Evolutionary conservation across 2,329 filamentous ascomycete species (phyloP).

Genomic region (Trichophyton rubrum): DNA sequence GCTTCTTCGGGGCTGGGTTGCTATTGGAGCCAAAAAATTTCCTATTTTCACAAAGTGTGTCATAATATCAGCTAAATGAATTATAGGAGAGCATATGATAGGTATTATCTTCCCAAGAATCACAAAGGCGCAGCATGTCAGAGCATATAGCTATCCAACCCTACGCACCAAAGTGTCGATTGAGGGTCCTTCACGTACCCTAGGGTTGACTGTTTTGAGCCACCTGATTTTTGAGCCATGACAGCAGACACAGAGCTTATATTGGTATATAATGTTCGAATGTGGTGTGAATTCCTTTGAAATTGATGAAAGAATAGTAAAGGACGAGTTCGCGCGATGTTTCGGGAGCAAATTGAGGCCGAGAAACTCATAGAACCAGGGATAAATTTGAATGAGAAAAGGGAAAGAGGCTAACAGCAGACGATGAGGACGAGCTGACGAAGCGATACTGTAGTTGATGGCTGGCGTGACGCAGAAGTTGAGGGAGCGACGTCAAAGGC

Average conservation of each 20-base stretch:
- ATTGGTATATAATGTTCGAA: not conserved
- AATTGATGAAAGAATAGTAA: not conserved
- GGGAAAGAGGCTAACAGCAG: not conserved
- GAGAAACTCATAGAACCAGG: not conserved
- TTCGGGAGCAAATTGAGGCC: not conserved
- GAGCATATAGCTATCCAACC: not conserved
- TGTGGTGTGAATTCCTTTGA: not conserved
- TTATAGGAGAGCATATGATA: not conserved
- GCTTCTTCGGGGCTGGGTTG: conserved; percentile 53
- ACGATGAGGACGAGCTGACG: not conserved
- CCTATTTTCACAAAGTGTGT: conserved; percentile 36
- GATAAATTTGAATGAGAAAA: not conserved
- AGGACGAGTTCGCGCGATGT: not conserved
- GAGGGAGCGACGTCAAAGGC: not conserved
- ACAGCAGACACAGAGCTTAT: not conserved
- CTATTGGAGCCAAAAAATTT: conserved; percentile 70
- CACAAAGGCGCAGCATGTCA: not conserved
- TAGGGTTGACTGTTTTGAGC: conserved; percentile 62
- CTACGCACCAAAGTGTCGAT: conserved; percentile 57
- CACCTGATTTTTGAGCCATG: conserved; percentile 21
- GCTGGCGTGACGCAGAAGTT: not conserved
- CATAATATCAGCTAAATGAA: not conserved
- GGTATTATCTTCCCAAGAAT: not conserved
- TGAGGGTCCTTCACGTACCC: conserved; percentile 74
- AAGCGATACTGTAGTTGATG: not conserved